These are phyloP conservation scores for Tuber magnatum DNA, from an alignment of 495 filamentous ascomycete genomes.

Conservation along the genomic window DNA sequence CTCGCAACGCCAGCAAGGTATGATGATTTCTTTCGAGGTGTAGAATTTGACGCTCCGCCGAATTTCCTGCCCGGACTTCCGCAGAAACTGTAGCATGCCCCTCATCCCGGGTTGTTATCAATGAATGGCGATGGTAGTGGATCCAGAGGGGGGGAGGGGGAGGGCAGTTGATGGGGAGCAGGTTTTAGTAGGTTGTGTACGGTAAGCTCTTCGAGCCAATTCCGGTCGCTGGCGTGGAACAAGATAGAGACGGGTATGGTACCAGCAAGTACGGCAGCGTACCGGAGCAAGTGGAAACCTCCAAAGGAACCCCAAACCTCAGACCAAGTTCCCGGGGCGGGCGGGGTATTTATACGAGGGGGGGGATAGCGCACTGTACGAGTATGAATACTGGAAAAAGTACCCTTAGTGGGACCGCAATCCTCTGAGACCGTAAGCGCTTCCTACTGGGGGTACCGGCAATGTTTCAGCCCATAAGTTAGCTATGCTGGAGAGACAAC, in stretches of 20 bases:
- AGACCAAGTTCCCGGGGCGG: neutral
- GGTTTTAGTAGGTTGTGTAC: neutral
- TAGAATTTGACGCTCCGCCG: constrained; percentile 18
- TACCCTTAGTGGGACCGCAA: too few species aligned
- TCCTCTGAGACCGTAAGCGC: neutral
- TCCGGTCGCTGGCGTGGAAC: neutral
- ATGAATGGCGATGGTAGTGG: neutral
- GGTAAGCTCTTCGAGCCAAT: neutral
- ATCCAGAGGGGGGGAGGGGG: neutral
- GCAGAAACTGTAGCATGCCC: constrained; percentile 19
- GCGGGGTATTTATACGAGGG: neutral
- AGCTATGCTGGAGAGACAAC: neutral
- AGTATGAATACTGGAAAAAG: neutral
- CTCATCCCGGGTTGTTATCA: neutral
- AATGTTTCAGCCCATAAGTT: neutral
- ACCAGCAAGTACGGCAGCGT: neutral
- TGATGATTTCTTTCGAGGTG: constrained; percentile 14
- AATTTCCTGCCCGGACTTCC: constrained; percentile 16
- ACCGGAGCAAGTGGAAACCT: neutral
- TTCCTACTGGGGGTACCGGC: neutral
- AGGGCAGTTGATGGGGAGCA: neutral
- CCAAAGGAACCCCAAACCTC: neutral
- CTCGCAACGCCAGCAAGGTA: constrained; percentile 22
- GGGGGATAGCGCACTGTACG: neutral
- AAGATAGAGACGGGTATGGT: neutral